Percentiles rank a stretch among this genome's conserved stretches.
Conservation (phyloP, 768 basidiomycete genomes). For the Hypsizygus marmoreus region DNA sequence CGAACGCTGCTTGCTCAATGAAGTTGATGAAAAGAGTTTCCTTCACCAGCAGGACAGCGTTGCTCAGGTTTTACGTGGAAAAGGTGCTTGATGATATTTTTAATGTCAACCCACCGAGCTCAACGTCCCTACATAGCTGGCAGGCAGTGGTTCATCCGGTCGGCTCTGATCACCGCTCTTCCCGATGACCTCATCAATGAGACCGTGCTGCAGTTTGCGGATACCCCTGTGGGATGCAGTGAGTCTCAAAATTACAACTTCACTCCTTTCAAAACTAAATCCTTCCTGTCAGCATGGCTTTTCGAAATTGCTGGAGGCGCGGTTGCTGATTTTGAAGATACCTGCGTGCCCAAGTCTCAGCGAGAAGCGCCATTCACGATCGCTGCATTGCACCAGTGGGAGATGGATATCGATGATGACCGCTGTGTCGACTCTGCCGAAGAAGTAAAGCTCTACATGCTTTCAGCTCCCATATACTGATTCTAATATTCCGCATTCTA, state of each 20-base stretch:
- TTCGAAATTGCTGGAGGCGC: slow-evolving; percentile 90
- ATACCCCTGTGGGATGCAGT: slow-evolving; percentile 92
- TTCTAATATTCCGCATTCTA: slow-evolving; percentile 13
- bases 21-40: slow-evolving; percentile 89
- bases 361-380: slow-evolving; percentile 84
- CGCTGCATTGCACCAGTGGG: slow-evolving; percentile 92
- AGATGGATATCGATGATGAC: slow-evolving; percentile 77
- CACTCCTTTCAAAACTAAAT: background rate
- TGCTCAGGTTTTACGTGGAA: slow-evolving; percentile 85
- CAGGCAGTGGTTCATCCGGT: slow-evolving; percentile 90
- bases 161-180: slow-evolving; percentile 77
- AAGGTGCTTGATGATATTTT: slow-evolving; percentile 51
- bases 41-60: slow-evolving; percentile 90
- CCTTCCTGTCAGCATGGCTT: slow-evolving; percentile 70
- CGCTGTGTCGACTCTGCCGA: slow-evolving; percentile 83
- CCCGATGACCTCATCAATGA: slow-evolving; percentile 85
- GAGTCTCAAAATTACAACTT: slow-evolving; percentile 32
- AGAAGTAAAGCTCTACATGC: slow-evolving; percentile 48
- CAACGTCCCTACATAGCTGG: slow-evolving; percentile 48
- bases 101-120: background rate
- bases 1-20: slow-evolving; percentile 82
- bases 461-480: slow-evolving; percentile 5
- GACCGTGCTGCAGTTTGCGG: slow-evolving; percentile 78
- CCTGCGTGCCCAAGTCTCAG: slow-evolving; percentile 74
- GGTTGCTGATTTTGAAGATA: slow-evolving; percentile 69